Evolutionary conservation across 2,329 filamentous ascomycete species (phyloP).

Genomic region (Diaporthe longicolla): DNA sequence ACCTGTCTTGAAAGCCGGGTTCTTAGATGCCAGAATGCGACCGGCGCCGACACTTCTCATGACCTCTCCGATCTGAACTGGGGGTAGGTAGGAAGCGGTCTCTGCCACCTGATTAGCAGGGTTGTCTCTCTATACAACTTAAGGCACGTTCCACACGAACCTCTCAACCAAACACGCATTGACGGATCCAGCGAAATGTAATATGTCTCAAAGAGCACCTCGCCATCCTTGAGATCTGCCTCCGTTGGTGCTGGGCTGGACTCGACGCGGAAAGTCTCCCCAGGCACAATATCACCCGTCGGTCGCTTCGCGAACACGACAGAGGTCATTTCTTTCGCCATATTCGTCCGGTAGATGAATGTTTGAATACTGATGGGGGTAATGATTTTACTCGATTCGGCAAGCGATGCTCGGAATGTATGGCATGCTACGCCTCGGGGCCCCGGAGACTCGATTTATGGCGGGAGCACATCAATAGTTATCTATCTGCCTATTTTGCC

Average conservation of each 20-base stretch:
- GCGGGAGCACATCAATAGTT: neutral
- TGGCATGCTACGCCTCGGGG: neutral
- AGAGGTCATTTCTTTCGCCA: conserved; percentile 40
- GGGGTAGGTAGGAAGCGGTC: conserved; percentile 66
- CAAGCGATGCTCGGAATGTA: neutral
- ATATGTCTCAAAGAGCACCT: conserved; percentile 64
- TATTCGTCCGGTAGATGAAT: neutral
- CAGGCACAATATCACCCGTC: conserved; percentile 70
- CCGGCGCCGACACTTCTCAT: conserved; percentile 72
- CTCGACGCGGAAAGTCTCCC: conserved; percentile 73
- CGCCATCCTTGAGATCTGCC: conserved; percentile 63
- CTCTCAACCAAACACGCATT: conserved; percentile 75
- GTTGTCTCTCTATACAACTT: too few species aligned
- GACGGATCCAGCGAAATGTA: conserved; percentile 75
- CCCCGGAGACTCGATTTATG: neutral
- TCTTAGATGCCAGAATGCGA: conserved; percentile 65
- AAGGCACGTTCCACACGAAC: conserved; percentile 42
- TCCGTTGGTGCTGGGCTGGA: conserved; percentile 65
- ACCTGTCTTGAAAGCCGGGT: conserved; percentile 61
- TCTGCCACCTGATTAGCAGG: conserved; percentile 31
- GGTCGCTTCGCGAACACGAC: conserved; percentile 75
- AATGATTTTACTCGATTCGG: neutral
- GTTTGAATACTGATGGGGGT: too few species aligned
- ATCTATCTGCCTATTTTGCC: conserved; percentile 1
- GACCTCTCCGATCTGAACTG: conserved; percentile 70